A percentile compares a stretch with the other conserved stretches of the same genome.
Conservation (phyloP, 202 grass and related monocot species). For the Carex arenaria region DNA sequence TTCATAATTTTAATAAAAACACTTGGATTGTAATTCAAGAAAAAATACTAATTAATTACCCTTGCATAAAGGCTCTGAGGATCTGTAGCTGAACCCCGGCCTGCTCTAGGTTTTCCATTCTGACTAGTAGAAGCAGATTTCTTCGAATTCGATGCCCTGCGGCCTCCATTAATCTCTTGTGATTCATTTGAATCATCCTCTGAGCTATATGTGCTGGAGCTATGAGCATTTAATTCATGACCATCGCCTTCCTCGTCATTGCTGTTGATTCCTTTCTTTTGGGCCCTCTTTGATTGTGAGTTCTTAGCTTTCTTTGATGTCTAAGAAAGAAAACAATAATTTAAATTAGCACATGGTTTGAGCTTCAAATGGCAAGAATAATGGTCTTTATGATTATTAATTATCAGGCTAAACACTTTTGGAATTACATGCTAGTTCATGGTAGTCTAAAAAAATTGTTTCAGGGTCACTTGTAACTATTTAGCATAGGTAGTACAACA, state of each 20-base stretch:
- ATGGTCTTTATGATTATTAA: background rate
- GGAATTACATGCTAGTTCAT: constrained; percentile 4
- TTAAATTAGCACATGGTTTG: background rate
- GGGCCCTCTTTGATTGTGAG: constrained; percentile 40
- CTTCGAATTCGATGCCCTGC: constrained; percentile 46
- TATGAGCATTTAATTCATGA: constrained; percentile 30
- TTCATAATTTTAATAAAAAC: background rate
- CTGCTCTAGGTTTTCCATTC: constrained; percentile 54
- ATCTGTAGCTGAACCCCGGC: constrained; percentile 59
- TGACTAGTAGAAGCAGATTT: constrained; percentile 38
- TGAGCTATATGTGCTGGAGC: constrained; percentile 55
- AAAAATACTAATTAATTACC: constrained; percentile 29
- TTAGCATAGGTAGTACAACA: background rate
- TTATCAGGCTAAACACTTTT: background rate
- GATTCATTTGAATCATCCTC: constrained; percentile 74
- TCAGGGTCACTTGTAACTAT: constrained; percentile 17
- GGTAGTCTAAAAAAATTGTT: background rate
- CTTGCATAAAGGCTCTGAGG: constrained; percentile 89
- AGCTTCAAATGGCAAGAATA: background rate
- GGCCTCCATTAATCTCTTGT: constrained; percentile 30
- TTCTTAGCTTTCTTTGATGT: constrained; percentile 45
- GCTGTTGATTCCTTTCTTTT: constrained; percentile 36
- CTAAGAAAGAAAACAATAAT: constrained; percentile 18
- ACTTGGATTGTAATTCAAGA: background rate
- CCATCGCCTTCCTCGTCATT: constrained; percentile 40